A percentile compares a stretch with the other conserved stretches of the same genome.
Conservation (phyloP, 2,329 filamentous ascomycete species). For the Penicillium griseofulvum region DNA sequence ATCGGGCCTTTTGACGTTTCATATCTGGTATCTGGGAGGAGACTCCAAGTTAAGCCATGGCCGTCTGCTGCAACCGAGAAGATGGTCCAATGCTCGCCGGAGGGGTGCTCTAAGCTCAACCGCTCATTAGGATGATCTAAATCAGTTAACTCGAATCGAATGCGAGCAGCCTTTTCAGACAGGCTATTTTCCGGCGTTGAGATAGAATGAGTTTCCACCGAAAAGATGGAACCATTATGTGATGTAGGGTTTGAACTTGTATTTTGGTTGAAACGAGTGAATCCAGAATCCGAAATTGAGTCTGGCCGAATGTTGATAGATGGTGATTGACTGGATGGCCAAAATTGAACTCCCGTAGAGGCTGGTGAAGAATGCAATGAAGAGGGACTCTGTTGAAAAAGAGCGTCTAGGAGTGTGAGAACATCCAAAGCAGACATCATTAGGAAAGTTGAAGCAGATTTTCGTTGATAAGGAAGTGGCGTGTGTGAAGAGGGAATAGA, state of each 20-base stretch:
- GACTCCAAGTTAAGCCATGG: constrained; percentile 67
- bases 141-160: constrained; percentile 43
- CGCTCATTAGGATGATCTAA: constrained; percentile 37
- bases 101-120: constrained; percentile 70
- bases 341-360: constrained; percentile 25
- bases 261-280: constrained; percentile 34
- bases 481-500: neutral
- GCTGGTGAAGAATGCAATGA: constrained; percentile 29
- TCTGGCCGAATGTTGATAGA: constrained; percentile 21
- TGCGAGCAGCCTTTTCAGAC: constrained; percentile 37
- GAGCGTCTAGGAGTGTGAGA: constrained; percentile 73
- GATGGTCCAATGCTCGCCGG: constrained; percentile 78
- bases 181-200: constrained; percentile 26
- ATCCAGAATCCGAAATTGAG: constrained; percentile 29
- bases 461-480: constrained; percentile 52
- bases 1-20: constrained; percentile 63
- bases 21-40: constrained; percentile 46
- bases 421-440: constrained; percentile 78
- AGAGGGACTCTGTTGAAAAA: constrained; percentile 61
- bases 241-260: constrained; percentile 24
- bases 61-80: constrained; percentile 75
- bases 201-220: constrained; percentile 31
- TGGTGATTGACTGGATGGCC: constrained; percentile 18
- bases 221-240: constrained; percentile 29
- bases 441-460: constrained; percentile 59